Conservation (phyloP, 1,139 yeast genomes). For the Entelexis sorbosivorans region DNA sequence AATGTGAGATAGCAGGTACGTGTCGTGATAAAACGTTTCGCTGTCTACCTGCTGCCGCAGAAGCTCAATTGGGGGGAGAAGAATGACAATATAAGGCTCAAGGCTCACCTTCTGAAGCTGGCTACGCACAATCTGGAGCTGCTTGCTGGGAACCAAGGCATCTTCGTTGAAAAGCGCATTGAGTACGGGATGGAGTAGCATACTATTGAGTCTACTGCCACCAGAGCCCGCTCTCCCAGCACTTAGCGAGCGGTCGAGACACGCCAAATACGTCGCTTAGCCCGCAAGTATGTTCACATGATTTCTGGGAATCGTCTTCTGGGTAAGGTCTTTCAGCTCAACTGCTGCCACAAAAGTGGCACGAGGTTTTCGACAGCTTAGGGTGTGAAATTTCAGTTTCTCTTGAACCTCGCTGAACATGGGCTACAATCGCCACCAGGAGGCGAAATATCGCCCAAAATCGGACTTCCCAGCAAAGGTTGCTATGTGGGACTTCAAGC, state of each 20-base stretch:
- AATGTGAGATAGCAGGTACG: slow-evolving; percentile 22
- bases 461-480: slow-evolving; percentile 31
- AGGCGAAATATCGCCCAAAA: slow-evolving; percentile 22
- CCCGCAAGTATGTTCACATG: not conserved
- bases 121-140: slow-evolving; percentile 11
- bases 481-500: slow-evolving; percentile 67
- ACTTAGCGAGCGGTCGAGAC: not conserved
- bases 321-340: not conserved
- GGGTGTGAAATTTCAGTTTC: not conserved
- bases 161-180: slow-evolving; percentile 21
- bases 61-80: slow-evolving; percentile 19
- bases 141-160: slow-evolving; percentile 18
- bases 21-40: slow-evolving; percentile 18
- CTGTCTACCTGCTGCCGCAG: slow-evolving; percentile 4
- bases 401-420: not conserved
- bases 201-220: not conserved
- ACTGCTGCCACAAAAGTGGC: not conserved
- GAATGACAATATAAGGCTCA: slow-evolving; percentile 11
- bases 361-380: not conserved
- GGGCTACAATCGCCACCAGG: slow-evolving; percentile 6
- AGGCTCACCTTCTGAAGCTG: not conserved
- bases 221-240: not conserved
- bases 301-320: not conserved
- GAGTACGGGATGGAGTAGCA: slow-evolving; percentile 20
- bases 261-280: not conserved